Percentiles rank a stretch among this genome's conserved stretches.
phyloP scores from a whole-genome alignment of 2,329 filamentous ascomycete species.

The Nigrograna mackinnonii region DNA sequence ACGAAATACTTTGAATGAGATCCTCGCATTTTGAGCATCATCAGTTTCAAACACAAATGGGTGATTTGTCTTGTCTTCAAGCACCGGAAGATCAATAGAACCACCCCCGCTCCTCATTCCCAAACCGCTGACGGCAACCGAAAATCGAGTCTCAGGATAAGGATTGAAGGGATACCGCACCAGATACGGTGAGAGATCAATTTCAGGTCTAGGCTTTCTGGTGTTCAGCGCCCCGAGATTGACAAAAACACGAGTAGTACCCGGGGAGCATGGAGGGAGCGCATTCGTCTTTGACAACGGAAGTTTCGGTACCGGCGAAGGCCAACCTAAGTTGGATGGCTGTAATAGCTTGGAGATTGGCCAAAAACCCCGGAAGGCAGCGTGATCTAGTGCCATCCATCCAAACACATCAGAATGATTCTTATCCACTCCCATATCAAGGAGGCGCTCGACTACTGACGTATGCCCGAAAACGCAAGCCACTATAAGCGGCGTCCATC shows the following conservation, averaged over 20 bases:
- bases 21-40: slow-evolving; percentile 11
- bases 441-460: slow-evolving; percentile 23
- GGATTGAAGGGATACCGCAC: no score
- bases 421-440: slow-evolving; percentile 28
- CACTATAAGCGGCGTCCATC: slow-evolving; percentile 39
- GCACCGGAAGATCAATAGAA: no score
- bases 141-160: no score
- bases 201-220: slow-evolving; percentile 4
- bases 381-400: slow-evolving; percentile 41
- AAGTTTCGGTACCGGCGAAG: not conserved
- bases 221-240: slow-evolving; percentile 18
- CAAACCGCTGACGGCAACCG: no score
- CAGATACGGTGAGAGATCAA: no score
- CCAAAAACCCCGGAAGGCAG: slow-evolving; percentile 38
- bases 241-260: slow-evolving; percentile 10
- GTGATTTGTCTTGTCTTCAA: slow-evolving; percentile 3
- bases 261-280: not conserved
- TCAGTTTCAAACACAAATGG: slow-evolving; percentile 10
- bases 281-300: not conserved
- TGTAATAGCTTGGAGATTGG: slow-evolving; percentile 20
- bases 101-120: no score
- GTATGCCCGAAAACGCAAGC: slow-evolving; percentile 31
- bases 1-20: not conserved
- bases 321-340: slow-evolving; percentile 1
- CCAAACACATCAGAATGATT: slow-evolving; percentile 25